A percentile compares a stretch with the other conserved stretches of the same genome.
These are phyloP conservation scores for Hanseniaspora guilliermondii DNA, from an alignment of 805 yeast species.

Conservation along the genomic window DNA sequence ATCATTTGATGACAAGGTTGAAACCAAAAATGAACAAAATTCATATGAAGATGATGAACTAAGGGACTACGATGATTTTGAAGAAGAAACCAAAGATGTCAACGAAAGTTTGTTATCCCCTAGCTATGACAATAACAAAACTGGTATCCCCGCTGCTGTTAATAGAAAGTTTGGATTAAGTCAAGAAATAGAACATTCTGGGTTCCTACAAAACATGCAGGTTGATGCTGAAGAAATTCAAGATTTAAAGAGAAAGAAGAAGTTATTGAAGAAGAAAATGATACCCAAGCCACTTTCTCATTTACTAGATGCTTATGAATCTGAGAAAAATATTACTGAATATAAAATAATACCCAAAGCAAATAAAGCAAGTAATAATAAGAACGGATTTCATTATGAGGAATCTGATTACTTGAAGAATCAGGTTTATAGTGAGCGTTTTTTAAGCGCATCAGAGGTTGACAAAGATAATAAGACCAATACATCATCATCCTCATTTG, in stretches of 20 bases:
- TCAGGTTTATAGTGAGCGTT: conserved; percentile 7
- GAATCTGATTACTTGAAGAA: conserved; percentile 11
- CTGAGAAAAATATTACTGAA: conserved; percentile 16
- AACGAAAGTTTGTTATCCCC: neutral
- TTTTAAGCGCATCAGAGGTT: neutral
- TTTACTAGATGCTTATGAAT: conserved; percentile 32
- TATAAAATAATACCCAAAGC: neutral
- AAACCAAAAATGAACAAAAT: neutral
- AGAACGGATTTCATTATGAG: neutral
- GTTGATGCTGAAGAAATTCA: conserved; percentile 35
- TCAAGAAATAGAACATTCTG: conserved; percentile 25
- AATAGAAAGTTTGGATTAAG: conserved; percentile 32
- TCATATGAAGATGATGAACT: neutral
- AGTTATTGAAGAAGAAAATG: conserved; percentile 38
- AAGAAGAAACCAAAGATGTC: neutral
- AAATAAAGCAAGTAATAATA: neutral
- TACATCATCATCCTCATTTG: neutral
- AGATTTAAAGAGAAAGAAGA: conserved; percentile 37
- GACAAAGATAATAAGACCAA: neutral
- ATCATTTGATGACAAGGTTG: neutral
- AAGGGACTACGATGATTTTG: neutral
- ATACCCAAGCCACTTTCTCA: conserved; percentile 46
- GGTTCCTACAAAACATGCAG: conserved; percentile 31
- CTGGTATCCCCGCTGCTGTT: conserved; percentile 51
- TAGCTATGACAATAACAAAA: conserved; percentile 16